These are phyloP conservation scores for Eimeria tenella DNA, from an alignment of 169 alveolate species.

Conservation along the genomic window DNA sequence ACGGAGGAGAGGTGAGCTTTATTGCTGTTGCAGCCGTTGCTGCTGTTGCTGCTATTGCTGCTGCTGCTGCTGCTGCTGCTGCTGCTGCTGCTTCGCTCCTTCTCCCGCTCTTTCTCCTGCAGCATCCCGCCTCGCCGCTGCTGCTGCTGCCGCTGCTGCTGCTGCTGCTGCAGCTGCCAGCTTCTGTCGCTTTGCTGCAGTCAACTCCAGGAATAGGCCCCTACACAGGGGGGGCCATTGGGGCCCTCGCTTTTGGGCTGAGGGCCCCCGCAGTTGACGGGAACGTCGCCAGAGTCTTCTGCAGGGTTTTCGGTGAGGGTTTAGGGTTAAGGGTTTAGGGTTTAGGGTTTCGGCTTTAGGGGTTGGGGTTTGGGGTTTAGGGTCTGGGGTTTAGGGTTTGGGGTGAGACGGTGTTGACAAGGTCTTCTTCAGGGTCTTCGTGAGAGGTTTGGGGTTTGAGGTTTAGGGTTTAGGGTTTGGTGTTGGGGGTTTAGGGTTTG, in stretches of 20 bases:
- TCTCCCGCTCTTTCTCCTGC: not conserved
- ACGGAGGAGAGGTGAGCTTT: not conserved
- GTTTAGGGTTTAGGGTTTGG: too few relatives aligned
- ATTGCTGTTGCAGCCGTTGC: not conserved
- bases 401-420: too few relatives aligned
- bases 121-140: not conserved
- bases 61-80: not conserved
- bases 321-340: not conserved
- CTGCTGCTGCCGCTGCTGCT: conserved; percentile 64
- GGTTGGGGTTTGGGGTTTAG: too few relatives aligned
- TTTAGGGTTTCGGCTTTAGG: too few relatives aligned
- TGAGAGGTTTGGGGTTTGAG: too few relatives aligned
- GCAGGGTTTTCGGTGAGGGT: conserved; percentile 81
- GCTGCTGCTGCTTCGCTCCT: not conserved
- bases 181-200: conserved; percentile 72
- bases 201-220: conserved; percentile 85
- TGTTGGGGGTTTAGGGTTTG: too few relatives aligned
- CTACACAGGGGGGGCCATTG: conserved; percentile 84
- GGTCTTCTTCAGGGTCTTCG: too few relatives aligned
- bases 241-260: conserved; percentile 77
- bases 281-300: conserved; percentile 80
- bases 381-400: too few relatives aligned
- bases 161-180: not conserved
- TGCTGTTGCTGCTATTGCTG: not conserved
- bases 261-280: conserved; percentile 84